Evolutionary conservation across 768 basidiomycete genomes (phyloP), one percentile per base, ranked within the genome.

Genomic region (Rickenella mellea): DNA sequence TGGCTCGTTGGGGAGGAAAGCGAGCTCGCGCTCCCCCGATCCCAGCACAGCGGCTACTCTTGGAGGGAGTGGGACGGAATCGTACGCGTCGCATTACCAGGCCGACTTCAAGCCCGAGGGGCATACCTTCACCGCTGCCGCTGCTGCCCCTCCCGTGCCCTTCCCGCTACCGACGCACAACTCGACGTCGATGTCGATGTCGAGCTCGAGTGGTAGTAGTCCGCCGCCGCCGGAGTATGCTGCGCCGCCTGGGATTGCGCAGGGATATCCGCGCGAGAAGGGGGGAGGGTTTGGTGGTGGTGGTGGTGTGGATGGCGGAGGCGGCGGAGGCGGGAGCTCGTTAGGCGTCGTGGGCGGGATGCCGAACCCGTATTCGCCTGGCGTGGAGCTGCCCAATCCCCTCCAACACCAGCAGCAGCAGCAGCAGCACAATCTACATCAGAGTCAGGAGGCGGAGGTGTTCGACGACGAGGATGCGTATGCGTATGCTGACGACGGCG

Each of bases 281-380:
- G n/a, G n/a, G n/a, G n/a, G n/a, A n/a, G n/a, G n/a, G n/a, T n/a
- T n/a, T n/a, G n/a, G n/a, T n/a, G n/a, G n/a, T n/a, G n/a, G n/a
- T n/a, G n/a, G n/a, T n/a, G n/a, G n/a, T n/a, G n/a, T n/a, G n/a
- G n/a, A n/a, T n/a, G n/a, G n/a, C n/a, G n/a, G n/a, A n/a, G n/a
- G n/a, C n/a, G n/a, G n/a, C n/a, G n/a, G n/a, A n/a, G n/a, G n/a
- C n/a, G n/a, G n/a, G n/a, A n/a, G n/a, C n/a, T n/a, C n/a, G n/a
- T n/a, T n/a, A n/a, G n/a, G n/a, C n/a, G n/a, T n/a, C n/a, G n/a
- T n/a, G n/a, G n/a, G n/a, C n/a, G n/a, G n/a, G 2, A n/a, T 48
- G 20, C 32, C 44, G 33, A 46, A 49, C 21, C 51, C 51, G 27
- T 37, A 50, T 15, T 54, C 53, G 6, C 48, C 50, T 7, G 30